phyloP scores from a whole-genome alignment of 2,329 filamentous ascomycete genomes.

The Colletotrichum sp. region DNA sequence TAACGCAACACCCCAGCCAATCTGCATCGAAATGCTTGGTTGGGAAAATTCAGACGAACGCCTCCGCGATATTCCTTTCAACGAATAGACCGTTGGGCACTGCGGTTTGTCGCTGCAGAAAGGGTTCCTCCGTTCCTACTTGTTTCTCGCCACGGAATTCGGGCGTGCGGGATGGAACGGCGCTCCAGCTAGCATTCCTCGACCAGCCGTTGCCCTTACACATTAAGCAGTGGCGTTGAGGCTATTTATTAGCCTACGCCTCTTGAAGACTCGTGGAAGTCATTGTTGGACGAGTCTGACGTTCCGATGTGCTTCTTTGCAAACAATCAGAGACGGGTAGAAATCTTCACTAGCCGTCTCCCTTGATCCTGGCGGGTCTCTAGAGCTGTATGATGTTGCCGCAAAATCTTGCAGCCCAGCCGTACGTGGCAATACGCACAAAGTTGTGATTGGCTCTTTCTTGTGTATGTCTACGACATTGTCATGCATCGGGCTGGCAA shows the following conservation, averaged over 20 bases:
- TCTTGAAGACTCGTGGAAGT: neutral
- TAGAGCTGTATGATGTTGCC: neutral
- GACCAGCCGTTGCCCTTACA: constrained; percentile 4
- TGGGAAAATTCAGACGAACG: neutral
- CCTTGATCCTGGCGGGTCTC: constrained; percentile 9
- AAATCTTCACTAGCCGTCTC: neutral
- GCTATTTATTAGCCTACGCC: neutral
- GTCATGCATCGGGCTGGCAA: neutral
- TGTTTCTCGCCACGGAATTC: neutral
- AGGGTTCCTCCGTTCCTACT: neutral
- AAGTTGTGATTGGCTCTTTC: neutral
- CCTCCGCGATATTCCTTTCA: neutral
- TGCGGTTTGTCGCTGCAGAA: neutral
- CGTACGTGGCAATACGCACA: neutral
- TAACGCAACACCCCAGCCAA: neutral
- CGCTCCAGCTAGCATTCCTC: neutral
- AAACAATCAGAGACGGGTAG: neutral
- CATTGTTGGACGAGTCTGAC: neutral
- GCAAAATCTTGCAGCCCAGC: neutral
- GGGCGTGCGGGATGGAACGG: neutral
- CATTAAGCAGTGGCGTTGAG: neutral
- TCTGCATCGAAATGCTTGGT: neutral
- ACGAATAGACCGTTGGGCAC: neutral
- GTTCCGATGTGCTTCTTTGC: neutral
- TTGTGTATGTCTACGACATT: constrained; percentile 18